phyloP scores from a whole-genome alignment of 2,329 filamentous ascomycete genomes.

The Aureobasidium zeae region DNA sequence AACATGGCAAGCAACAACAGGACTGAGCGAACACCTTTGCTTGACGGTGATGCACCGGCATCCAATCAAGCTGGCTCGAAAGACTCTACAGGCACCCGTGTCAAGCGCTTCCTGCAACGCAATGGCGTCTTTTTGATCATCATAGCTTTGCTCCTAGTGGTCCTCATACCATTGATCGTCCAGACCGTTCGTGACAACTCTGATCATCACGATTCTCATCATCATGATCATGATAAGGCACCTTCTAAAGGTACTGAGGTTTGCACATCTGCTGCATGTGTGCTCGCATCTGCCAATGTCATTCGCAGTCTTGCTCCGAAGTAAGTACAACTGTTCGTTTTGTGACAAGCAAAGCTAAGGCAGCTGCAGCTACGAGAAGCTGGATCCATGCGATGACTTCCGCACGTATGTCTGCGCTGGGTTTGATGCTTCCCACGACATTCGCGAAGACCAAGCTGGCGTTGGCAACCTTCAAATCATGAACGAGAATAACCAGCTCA shows the following conservation, averaged over 20 bases:
- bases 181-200: not conserved
- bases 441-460: conserved; percentile 12
- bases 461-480: conserved; percentile 14
- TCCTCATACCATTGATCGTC: not conserved
- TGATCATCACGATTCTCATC: not conserved
- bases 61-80: not conserved
- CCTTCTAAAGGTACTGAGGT: conserved; percentile 9
- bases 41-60: conserved; percentile 2
- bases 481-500: conserved; percentile 14
- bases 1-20: conserved; percentile 8
- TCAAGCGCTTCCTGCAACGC: conserved; percentile 6
- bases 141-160: not conserved
- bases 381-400: conserved; percentile 16
- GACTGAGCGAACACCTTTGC: conserved; percentile 6
- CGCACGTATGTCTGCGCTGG: conserved; percentile 14
- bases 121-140: conserved; percentile 6
- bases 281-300: conserved; percentile 13
- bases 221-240: not conserved
- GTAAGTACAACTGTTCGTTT: not conserved
- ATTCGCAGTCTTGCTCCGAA: conserved; percentile 6
- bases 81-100: not conserved
- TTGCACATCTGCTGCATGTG: conserved; percentile 12
- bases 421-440: conserved; percentile 14
- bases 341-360: not conserved
- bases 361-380: not conserved